These are phyloP conservation scores for Tolypocladium paradoxum DNA, from an alignment of 2,329 filamentous ascomycete species.

Conservation along the genomic window DNA sequence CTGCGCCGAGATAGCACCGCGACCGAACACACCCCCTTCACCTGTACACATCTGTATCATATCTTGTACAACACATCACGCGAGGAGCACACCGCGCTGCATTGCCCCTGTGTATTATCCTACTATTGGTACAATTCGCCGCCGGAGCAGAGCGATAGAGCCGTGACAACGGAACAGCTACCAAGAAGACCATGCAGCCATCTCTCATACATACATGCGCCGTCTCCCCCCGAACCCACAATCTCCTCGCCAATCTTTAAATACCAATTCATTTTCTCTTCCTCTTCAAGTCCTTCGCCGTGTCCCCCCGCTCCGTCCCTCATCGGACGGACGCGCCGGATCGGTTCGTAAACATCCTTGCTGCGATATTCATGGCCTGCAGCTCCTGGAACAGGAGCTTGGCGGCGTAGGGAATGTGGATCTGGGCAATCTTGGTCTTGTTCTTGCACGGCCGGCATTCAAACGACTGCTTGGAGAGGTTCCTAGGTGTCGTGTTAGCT, in stretches of 20 bases:
- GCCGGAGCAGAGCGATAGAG: neutral
- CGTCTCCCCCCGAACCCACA: conserved; percentile 2
- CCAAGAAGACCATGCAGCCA: neutral
- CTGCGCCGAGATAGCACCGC: conserved; percentile 12
- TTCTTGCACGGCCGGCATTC: conserved; percentile 98
- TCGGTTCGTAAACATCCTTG: conserved; percentile 88
- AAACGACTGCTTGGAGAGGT: conserved; percentile 90
- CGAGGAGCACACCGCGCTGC: neutral
- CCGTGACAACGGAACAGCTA: neutral
- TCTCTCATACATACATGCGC: conserved; percentile 10
- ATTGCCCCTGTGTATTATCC: conserved; percentile 7
- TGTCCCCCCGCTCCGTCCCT: conserved; percentile 4
- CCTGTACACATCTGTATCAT: neutral
- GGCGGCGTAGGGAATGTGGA: conserved; percentile 94
- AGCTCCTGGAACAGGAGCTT: conserved; percentile 98
- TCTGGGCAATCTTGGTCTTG: conserved; percentile 96
- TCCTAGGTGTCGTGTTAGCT: conserved; percentile 42
- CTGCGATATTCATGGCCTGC: conserved; percentile 95
- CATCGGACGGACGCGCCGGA: conserved; percentile 64
- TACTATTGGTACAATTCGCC: conserved; percentile 9
- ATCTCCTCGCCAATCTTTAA: neutral
- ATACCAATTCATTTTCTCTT: neutral
- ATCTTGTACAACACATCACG: conserved; percentile 2
- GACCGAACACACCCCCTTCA: neutral
- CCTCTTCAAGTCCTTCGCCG: neutral